Percentiles rank a stretch among this genome's conserved stretches.
phyloP scores from a whole-genome alignment of 148 eudicot species.

The Salicornia ramosissima region DNA sequence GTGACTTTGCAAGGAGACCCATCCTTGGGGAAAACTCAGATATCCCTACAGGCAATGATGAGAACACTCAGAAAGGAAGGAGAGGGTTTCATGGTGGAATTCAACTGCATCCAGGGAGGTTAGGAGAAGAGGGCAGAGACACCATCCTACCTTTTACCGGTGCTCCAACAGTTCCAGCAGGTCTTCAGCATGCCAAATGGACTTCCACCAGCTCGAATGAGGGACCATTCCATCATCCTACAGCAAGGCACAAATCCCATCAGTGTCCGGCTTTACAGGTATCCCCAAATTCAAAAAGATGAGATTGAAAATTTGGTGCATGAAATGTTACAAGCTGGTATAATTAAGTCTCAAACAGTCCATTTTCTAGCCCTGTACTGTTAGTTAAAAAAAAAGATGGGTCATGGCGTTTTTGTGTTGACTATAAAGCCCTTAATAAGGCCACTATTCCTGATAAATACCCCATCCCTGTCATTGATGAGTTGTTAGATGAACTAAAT shows the following conservation, averaged over 20 bases:
- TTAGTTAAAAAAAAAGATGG: no score
- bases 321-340: background rate
- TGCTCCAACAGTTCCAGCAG: background rate
- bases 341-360: background rate
- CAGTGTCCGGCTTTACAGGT: background rate
- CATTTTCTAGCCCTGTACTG: background rate
- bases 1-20: background rate
- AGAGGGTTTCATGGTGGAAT: background rate
- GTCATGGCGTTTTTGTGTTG: no score
- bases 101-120: background rate
- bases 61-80: background rate
- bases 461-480: no score
- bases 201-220: background rate
- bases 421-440: no score
- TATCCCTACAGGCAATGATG: no score
- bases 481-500: constrained; percentile 3
- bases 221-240: background rate
- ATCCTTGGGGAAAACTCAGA: background rate
- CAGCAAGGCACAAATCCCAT: background rate
- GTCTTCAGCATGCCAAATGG: background rate
- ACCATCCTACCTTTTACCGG: background rate
- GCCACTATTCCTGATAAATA: no score
- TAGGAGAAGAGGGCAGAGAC: background rate
- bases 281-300: background rate
- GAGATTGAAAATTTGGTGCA: background rate